These are phyloP conservation scores for Coniochaeta pulveracea DNA, from an alignment of 2,329 filamentous ascomycete genomes.

Conservation along the genomic window DNA sequence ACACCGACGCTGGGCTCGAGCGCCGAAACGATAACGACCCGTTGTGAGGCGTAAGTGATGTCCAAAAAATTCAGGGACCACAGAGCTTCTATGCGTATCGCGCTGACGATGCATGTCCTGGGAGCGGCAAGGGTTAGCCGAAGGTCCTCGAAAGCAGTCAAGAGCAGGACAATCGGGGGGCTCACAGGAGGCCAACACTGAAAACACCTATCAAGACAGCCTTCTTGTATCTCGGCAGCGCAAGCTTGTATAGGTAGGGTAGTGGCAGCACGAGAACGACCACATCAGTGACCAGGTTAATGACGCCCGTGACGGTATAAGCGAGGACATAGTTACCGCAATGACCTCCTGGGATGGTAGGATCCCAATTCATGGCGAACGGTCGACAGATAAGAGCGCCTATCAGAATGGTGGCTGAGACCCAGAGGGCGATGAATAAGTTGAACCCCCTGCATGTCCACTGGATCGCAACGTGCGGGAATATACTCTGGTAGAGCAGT, in stretches of 20 bases:
- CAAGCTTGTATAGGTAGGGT: conserved; percentile 19
- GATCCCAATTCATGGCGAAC: conserved; percentile 23
- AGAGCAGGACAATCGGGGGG: not conserved
- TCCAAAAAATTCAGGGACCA: conserved; percentile 20
- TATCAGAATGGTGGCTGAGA: conserved; percentile 15
- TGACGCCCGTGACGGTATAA: conserved; percentile 18
- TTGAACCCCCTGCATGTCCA: conserved; percentile 13
- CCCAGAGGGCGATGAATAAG: conserved; percentile 14
- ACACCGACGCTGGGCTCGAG: conserved; percentile 27
- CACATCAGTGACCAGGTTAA: conserved; percentile 21
- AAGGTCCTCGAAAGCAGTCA: not conserved
- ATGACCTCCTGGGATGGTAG: conserved; percentile 16
- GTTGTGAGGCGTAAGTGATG: conserved; percentile 21
- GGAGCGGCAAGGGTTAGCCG: not conserved
- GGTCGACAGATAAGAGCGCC: conserved; percentile 24
- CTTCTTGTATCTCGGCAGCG: conserved; percentile 18
- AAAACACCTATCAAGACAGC: conserved; percentile 18
- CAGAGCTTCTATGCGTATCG: conserved; percentile 21
- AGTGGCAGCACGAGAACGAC: conserved; percentile 19
- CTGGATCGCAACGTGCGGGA: conserved; percentile 14
- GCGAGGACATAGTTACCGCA: conserved; percentile 19
- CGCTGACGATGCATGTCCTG: conserved; percentile 23
- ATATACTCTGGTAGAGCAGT: conserved; percentile 17
- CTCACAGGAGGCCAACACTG: conserved; percentile 21
- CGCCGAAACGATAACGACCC: conserved; percentile 22